These are phyloP conservation scores for Urostyla sp. DNA, from an alignment of 73 alveolate genomes.

Conservation along the genomic window DNA sequence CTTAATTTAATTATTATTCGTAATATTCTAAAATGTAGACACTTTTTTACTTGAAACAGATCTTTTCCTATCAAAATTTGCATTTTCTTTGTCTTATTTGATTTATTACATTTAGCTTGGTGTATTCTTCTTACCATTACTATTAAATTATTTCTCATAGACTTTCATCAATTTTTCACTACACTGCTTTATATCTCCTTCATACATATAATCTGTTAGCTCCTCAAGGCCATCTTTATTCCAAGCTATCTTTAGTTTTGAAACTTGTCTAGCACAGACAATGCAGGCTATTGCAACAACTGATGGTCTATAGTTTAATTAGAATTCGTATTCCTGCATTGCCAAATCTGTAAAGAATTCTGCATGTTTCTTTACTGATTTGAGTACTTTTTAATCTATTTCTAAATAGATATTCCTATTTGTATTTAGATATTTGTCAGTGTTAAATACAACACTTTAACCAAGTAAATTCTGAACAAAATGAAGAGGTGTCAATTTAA, in stretches of 20 bases:
- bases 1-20: too few species aligned
- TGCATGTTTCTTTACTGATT: conserved; percentile 38
- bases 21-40: too few species aligned
- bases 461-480: conserved; percentile 35
- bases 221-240: conserved; percentile 26
- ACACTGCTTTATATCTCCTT: conserved; percentile 37
- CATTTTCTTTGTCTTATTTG: conserved; percentile 12
- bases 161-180: conserved; percentile 5
- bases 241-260: conserved; percentile 49
- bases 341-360: conserved; percentile 63
- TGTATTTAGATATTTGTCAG: conserved; percentile 20
- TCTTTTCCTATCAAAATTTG: conserved; percentile 14
- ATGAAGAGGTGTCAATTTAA: conserved; percentile 53
- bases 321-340: conserved; percentile 43
- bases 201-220: conserved; percentile 28
- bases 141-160: conserved; percentile 24
- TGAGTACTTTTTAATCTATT: conserved; percentile 37
- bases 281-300: conserved; percentile 46
- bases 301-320: conserved; percentile 33
- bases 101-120: neutral
- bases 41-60: too few species aligned
- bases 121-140: neutral
- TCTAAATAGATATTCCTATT: neutral
- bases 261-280: conserved; percentile 47
- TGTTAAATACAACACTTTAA: conserved; percentile 28